phyloP scores from a whole-genome alignment of 495 filamentous ascomycete genomes.

The Mycothermus thermophilus region DNA sequence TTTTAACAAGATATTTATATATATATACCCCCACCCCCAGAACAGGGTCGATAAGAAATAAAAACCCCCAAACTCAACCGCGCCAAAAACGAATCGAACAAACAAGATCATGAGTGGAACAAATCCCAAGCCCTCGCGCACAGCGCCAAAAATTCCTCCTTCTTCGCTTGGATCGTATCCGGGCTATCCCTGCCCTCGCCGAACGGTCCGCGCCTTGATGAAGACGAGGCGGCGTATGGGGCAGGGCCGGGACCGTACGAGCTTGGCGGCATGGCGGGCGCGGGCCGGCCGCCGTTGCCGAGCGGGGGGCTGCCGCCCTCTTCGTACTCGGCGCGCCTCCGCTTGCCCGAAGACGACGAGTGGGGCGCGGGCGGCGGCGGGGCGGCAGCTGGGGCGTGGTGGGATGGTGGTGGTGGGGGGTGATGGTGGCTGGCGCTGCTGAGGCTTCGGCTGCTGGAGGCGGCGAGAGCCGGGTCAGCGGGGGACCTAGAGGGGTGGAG shows the following conservation, averaged over 20 bases:
- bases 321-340: constrained; percentile 83
- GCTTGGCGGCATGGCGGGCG: not conserved
- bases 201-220: constrained; percentile 53
- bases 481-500: not conserved
- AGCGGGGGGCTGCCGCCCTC: constrained; percentile 69
- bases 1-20: too few species aligned
- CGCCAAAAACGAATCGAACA: not conserved
- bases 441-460: not conserved
- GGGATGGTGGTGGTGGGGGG: not conserved
- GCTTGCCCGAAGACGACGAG: constrained; percentile 25
- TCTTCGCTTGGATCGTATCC: constrained; percentile 73
- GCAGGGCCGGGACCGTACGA: not conserved
- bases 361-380: not conserved
- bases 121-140: constrained; percentile 91
- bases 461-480: constrained; percentile 1
- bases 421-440: constrained; percentile 3
- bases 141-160: constrained; percentile 80
- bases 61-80: not conserved
- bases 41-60: too few species aligned
- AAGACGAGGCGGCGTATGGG: constrained; percentile 17
- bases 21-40: too few species aligned
- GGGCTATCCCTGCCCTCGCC: constrained; percentile 69
- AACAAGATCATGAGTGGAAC: constrained; percentile 68
- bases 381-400: not conserved
- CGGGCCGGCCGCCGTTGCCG: constrained; percentile 37